Evolutionary conservation across 768 basidiomycete species (phyloP).

Genomic region (Mycena capillaripes): DNA sequence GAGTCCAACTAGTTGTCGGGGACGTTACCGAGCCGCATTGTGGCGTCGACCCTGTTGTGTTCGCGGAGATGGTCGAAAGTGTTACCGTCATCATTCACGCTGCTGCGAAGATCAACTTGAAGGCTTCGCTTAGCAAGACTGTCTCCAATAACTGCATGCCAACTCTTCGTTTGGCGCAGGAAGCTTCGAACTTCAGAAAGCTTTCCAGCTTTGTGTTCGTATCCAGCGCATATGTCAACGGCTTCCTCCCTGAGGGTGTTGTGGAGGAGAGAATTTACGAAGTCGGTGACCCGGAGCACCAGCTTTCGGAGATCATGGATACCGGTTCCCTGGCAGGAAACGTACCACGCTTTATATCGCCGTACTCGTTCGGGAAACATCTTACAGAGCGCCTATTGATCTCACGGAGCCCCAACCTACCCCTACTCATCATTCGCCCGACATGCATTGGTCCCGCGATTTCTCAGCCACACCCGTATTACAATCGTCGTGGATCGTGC

Average conservation of each 20-base stretch:
- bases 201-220: background rate
- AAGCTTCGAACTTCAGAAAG: background rate
- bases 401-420: background rate
- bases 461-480: background rate
- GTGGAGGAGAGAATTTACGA: constrained; percentile 12
- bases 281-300: background rate
- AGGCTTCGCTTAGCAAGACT: background rate
- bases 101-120: background rate
- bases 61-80: background rate
- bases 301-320: background rate
- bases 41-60: background rate
- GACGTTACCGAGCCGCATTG: background rate
- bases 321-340: background rate
- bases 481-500: background rate
- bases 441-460: constrained; percentile 2
- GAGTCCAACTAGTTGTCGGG: background rate
- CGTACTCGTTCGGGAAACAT: background rate
- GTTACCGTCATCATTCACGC: constrained; percentile 6
- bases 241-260: background rate
- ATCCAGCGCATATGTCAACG: constrained; percentile 15
- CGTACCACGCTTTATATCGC: background rate
- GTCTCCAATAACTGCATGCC: background rate
- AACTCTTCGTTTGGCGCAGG: background rate
- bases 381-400: constrained; percentile 7
- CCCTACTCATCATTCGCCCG: constrained; percentile 6